These are phyloP conservation scores for Malania oleifera DNA, from an alignment of 164 flowering plant species.

Conservation along the genomic window DNA sequence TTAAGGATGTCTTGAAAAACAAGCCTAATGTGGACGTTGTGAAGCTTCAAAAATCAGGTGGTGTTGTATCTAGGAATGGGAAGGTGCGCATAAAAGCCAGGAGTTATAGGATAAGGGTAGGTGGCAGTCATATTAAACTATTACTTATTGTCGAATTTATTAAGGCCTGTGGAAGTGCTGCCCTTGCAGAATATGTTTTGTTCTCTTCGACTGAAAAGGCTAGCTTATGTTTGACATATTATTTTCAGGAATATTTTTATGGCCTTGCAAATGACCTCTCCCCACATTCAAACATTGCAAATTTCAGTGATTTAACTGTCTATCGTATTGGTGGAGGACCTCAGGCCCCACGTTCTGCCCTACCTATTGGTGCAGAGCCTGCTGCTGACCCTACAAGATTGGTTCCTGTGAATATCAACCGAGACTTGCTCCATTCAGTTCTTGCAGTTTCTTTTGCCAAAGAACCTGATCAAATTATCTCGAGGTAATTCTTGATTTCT, in stretches of 20 bases:
- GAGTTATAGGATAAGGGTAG: slow-evolving; percentile 75
- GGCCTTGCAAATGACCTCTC: slow-evolving; percentile 81
- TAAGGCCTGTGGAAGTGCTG: too few species aligned
- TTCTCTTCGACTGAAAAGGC: slow-evolving; percentile 7
- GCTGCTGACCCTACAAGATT: slow-evolving; percentile 80
- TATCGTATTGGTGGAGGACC: slow-evolving; percentile 93
- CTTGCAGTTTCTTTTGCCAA: slow-evolving; percentile 94
- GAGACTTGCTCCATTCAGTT: slow-evolving; percentile 71
- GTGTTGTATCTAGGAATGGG: slow-evolving; percentile 79
- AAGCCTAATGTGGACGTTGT: slow-evolving; percentile 90
- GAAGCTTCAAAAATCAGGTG: slow-evolving; percentile 96
- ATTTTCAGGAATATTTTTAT: slow-evolving; percentile 87
- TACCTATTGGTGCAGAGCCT: slow-evolving; percentile 96
- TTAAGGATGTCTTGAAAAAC: slow-evolving; percentile 64
- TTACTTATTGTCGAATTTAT: too few species aligned
- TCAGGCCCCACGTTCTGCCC: slow-evolving; percentile 94
- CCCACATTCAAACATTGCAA: slow-evolving; percentile 76
- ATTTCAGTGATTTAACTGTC: slow-evolving; percentile 67
- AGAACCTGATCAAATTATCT: slow-evolving; percentile 79
- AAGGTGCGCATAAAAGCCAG: slow-evolving; percentile 73
- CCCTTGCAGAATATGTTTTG: too few species aligned
- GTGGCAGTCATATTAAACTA: background rate
- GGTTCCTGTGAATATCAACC: slow-evolving; percentile 60
- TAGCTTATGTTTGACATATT: background rate
- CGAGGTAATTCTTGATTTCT: slow-evolving; percentile 65